Base-by-base conservation (phyloP, 169 alveolate species). In the Plasmodium fragile region DNA sequence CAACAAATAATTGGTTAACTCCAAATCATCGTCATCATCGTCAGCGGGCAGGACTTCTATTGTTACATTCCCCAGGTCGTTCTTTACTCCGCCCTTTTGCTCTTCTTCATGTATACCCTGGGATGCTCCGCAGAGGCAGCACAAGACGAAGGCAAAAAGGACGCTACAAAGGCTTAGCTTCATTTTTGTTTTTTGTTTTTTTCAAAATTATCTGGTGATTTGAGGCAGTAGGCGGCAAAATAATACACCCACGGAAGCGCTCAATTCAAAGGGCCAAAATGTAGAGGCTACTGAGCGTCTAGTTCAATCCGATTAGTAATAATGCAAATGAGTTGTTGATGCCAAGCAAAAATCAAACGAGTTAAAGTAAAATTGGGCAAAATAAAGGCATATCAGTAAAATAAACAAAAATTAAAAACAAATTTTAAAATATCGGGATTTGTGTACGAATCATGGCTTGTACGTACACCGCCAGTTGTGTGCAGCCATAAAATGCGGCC, bases 1-100 rank as follows among this genome's bases (percentile, higher is more conserved):
- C 73, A 83, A 83, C 73, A 83, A 83, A 39, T 69, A 69, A 71
- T 53, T 79, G 45, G 49, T 69, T 55, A 82, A 16, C 25, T 83
- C 92, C 55, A 5, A 30, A 70, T 22, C 39, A 32, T 83, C 82
- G 1, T 83, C 22, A 36, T 83, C 80, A 36, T 84, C 83, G 39
- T 84, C 92, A 22, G 92, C 70, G 8, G 92, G 92, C n/a, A 84
- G 83, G 39, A 84, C 41, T 72, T 84, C 92, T 72, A 84, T 84
- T 59, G 92, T 84, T 84, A 84, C 83, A 32, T 13, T 39, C 36
- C 81, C 79, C 59, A 7, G 13, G 13, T 41, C 55, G 36, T 49
- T 84, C 34, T 25, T 72, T 39, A 52, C 34, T n/a, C 32, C 75
- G 4, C 16, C 43, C 16, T 83, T 72, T 70, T 83, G 52, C 59